Evolutionary conservation across 805 yeast genomes (phyloP).

Genomic region (Wickerhamomyces canadensis): DNA sequence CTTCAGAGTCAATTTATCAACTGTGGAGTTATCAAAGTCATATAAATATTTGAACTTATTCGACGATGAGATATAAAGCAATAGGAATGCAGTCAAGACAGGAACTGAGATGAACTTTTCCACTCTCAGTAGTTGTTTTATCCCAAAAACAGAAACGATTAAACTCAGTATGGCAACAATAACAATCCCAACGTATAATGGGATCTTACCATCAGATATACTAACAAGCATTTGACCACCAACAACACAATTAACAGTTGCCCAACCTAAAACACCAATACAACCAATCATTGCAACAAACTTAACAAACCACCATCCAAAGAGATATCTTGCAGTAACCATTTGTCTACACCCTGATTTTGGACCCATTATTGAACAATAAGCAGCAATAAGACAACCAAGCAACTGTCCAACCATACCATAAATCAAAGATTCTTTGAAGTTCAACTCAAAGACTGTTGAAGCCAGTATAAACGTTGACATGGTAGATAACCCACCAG

Average conservation of each 20-base stretch:
- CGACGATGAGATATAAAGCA: conserved; percentile 60
- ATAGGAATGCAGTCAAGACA: conserved; percentile 57
- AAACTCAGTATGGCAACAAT: conserved; percentile 63
- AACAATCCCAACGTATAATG: conserved; percentile 68
- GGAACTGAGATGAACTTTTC: conserved; percentile 68
- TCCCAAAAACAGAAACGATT: conserved; percentile 71
- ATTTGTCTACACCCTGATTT: conserved; percentile 85
- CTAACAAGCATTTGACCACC: conserved; percentile 80
- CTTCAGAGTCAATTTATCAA: conserved; percentile 35
- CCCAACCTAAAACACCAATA: conserved; percentile 85
- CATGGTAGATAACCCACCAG: conserved; percentile 88
- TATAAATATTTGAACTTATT: conserved; percentile 33
- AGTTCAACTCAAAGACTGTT: conserved; percentile 60
- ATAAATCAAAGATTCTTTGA: conserved; percentile 53
- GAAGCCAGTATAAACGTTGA: conserved; percentile 79
- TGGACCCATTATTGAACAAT: conserved; percentile 85
- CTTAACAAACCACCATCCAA: conserved; percentile 84
- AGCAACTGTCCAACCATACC: conserved; percentile 60
- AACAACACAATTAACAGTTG: conserved; percentile 82
- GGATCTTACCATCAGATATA: conserved; percentile 58
- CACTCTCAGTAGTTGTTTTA: conserved; percentile 59
- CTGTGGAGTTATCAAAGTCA: conserved; percentile 28
- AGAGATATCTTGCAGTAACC: conserved; percentile 74
- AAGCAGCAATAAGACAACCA: conserved; percentile 77
- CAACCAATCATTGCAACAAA: conserved; percentile 67